phyloP scores from a whole-genome alignment of 192 early-diverging fungal species.

The Coemansia sp. region DNA sequence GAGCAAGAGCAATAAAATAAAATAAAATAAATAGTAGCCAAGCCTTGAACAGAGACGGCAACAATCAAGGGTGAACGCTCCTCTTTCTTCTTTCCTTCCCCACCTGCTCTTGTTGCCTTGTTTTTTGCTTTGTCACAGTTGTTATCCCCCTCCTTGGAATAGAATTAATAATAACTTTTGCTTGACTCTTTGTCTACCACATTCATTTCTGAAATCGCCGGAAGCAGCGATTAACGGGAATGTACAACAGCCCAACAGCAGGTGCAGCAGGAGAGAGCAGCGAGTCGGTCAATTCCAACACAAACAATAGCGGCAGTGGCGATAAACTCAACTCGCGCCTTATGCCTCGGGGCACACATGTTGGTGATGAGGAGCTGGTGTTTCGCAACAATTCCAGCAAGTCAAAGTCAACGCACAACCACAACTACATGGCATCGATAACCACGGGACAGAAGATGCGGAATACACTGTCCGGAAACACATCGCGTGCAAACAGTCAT shows the following conservation, averaged over 20 bases:
- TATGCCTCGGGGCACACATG: constrained; percentile 47
- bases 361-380: constrained; percentile 48
- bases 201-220: neutral
- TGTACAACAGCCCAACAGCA: constrained; percentile 38
- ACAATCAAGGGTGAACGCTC: no score
- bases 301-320: constrained; percentile 16
- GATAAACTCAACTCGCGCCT: constrained; percentile 34
- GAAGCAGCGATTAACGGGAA: constrained; percentile 3
- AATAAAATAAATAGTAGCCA: neutral
- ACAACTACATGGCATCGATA: constrained; percentile 51
- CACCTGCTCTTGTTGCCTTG: neutral
- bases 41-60: neutral
- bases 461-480: constrained; percentile 25
- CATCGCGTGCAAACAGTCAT: constrained; percentile 14
- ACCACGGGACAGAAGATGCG: constrained; percentile 46
- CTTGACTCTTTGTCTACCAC: neutral
- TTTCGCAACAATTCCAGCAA: constrained; percentile 43
- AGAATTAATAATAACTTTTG: no score
- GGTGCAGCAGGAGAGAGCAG: constrained; percentile 40
- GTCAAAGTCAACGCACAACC: constrained; percentile 51
- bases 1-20: neutral
- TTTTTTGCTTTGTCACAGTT: neutral
- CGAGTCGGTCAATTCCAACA: constrained; percentile 34
- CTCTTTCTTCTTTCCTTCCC: no score
- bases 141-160: no score